Conservation (phyloP, 345 rosid genomes). For the Murraya koenigii region DNA sequence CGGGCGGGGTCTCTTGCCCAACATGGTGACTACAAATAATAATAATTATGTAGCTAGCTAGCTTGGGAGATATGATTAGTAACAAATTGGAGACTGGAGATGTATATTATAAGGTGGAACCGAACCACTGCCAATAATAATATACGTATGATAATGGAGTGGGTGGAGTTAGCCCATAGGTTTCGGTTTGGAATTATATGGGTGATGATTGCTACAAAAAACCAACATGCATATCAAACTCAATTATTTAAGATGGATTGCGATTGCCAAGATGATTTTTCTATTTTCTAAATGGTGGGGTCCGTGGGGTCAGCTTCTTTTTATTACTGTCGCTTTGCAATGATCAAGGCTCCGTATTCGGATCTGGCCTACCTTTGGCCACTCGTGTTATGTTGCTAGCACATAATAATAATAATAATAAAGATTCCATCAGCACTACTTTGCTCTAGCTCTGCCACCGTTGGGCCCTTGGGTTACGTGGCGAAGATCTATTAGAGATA, state of each 20-base stretch:
- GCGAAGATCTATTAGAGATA: neutral
- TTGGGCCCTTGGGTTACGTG: neutral
- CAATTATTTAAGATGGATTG: neutral
- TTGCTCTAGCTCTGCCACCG: neutral
- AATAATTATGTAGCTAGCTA: neutral
- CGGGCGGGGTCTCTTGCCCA: constrained; percentile 63
- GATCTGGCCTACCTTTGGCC: constrained; percentile 15
- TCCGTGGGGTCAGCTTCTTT: neutral
- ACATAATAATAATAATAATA: neutral
- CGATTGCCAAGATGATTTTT: neutral
- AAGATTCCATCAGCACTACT: constrained; percentile 22
- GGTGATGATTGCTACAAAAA: constrained; percentile 15
- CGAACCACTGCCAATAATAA: too few species aligned
- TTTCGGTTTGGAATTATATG: constrained; percentile 28
- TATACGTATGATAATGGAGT: constrained; percentile 41
- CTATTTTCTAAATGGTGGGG: neutral
- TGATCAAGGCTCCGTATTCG: constrained; percentile 36
- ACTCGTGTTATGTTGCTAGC: neutral
- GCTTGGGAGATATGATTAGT: neutral
- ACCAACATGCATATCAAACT: neutral
- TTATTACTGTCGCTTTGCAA: constrained; percentile 20
- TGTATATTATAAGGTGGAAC: neutral
- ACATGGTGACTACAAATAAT: constrained; percentile 40
- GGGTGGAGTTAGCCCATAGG: constrained; percentile 39
- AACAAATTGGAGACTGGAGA: neutral